Evolutionary conservation across 352 stramenopile genomes (phyloP).

Genomic region (Phytophthora cactorum): DNA sequence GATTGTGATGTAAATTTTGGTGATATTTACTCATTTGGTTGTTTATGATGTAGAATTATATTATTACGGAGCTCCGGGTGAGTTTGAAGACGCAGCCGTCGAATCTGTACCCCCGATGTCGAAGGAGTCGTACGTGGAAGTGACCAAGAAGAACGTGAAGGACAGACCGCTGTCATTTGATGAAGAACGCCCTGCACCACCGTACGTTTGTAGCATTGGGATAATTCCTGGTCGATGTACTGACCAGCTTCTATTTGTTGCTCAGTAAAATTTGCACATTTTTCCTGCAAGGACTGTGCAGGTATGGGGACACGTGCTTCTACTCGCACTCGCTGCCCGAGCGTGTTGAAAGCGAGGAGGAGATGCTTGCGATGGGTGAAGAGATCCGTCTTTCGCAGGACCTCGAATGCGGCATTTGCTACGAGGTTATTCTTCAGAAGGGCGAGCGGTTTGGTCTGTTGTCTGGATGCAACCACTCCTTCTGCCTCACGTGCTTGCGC

Average conservation of each 20-base stretch:
- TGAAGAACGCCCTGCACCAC: conserved; percentile 47
- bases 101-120: conserved; percentile 23
- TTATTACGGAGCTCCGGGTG: conserved; percentile 79
- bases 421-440: conserved; percentile 77
- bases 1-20: background rate
- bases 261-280: conserved; percentile 83
- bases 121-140: conserved; percentile 62
- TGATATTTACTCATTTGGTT: conserved; percentile 5
- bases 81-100: conserved; percentile 50
- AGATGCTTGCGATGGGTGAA: conserved; percentile 61
- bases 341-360: conserved; percentile 47
- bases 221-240: background rate
- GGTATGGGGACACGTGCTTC: conserved; percentile 84
- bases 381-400: conserved; percentile 71
- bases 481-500: conserved; percentile 85
- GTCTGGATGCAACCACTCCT: conserved; percentile 81
- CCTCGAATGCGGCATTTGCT: conserved; percentile 89
- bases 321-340: conserved; percentile 74
- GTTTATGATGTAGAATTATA: conserved; percentile 53
- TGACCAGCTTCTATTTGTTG: conserved; percentile 11
- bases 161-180: conserved; percentile 40
- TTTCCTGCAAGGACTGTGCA: conserved; percentile 79
- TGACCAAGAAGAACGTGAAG: conserved; percentile 56
- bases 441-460: conserved; percentile 85
- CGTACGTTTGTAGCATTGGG: conserved; percentile 43